A percentile compares a stretch with the other conserved stretches of the same genome.
Evolutionary conservation across 345 rosid species (phyloP).

Genomic region (Eucalyptus fibrosa): DNA sequence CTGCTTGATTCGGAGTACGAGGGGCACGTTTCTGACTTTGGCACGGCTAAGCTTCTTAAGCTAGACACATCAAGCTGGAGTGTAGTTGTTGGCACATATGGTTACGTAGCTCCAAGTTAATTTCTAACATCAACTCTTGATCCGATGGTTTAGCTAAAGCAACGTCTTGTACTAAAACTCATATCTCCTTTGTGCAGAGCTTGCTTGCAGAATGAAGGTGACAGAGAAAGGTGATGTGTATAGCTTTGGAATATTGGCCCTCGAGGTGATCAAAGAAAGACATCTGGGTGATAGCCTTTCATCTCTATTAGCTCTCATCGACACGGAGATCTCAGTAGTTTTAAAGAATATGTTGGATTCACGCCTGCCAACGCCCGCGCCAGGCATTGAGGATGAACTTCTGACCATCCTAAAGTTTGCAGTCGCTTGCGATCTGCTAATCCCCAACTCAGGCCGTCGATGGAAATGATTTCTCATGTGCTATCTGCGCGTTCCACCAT

Average conservation of each 20-base stretch:
- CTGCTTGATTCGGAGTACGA: no score
- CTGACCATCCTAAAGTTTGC: not conserved
- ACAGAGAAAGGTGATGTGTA: no score
- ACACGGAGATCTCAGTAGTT: not conserved
- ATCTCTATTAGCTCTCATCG: no score
- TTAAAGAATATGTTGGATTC: not conserved
- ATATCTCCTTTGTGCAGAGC: no score
- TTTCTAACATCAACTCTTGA: not conserved
- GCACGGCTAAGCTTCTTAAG: slow-evolving; percentile 6
- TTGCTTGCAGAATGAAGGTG: no score
- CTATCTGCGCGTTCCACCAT: no score
- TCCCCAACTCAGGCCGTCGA: slow-evolving; percentile 15
- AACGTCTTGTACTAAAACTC: not conserved
- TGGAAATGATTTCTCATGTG: not conserved
- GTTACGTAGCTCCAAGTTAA: slow-evolving; percentile 8
- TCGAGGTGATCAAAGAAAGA: no score
- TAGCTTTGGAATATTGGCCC: no score
- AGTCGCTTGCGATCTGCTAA: not conserved
- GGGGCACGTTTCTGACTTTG: slow-evolving; percentile 2
- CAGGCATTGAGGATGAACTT: not conserved
- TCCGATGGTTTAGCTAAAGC: not conserved
- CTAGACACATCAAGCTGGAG: slow-evolving; percentile 3
- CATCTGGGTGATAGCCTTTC: no score
- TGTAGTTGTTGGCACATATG: not conserved
- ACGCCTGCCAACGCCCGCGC: not conserved